Percentiles rank a stretch among this genome's conserved stretches.
These are phyloP conservation scores for Exserohilum rostratum DNA, from an alignment of 2,329 filamentous ascomycete genomes.

Conservation along the genomic window DNA sequence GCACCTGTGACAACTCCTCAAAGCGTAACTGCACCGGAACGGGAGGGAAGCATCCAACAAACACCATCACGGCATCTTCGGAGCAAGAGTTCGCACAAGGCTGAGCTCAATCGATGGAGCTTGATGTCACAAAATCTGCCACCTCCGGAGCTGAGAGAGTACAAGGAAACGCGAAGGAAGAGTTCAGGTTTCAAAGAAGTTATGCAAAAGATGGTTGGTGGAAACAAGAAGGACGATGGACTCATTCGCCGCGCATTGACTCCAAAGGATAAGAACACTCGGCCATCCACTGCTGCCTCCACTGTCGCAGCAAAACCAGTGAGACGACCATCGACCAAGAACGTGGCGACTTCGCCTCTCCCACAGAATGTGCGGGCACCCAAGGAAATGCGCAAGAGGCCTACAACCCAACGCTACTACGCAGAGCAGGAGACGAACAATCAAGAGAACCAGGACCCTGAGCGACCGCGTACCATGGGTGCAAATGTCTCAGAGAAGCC, in stretches of 20 bases:
- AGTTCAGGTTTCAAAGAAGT: constrained; percentile 34
- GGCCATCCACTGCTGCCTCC: constrained; percentile 6
- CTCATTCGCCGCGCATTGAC: constrained; percentile 3
- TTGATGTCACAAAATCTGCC: constrained; percentile 31
- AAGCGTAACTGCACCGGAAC: constrained; percentile 11
- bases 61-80: constrained; percentile 24
- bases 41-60: constrained; percentile 22
- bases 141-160: constrained; percentile 27
- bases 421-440: constrained; percentile 9
- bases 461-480: constrained; percentile 12
- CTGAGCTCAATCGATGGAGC: constrained; percentile 18
- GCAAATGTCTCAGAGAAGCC: constrained; percentile 11
- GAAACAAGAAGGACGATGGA: constrained; percentile 18
- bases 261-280: constrained; percentile 10
- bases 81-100: constrained; percentile 15
- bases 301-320: not conserved
- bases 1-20: constrained; percentile 13
- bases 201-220: constrained; percentile 37
- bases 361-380: not conserved
- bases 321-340: not conserved
- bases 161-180: constrained; percentile 19
- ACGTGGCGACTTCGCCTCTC: not conserved
- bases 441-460: not conserved
- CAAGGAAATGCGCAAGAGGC: not conserved
- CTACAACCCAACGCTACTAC: constrained; percentile 24